Evolutionary conservation across 306 rosid species (phyloP), one percentile per base, ranked within the genome.

Genomic region (Medicago arabica): DNA sequence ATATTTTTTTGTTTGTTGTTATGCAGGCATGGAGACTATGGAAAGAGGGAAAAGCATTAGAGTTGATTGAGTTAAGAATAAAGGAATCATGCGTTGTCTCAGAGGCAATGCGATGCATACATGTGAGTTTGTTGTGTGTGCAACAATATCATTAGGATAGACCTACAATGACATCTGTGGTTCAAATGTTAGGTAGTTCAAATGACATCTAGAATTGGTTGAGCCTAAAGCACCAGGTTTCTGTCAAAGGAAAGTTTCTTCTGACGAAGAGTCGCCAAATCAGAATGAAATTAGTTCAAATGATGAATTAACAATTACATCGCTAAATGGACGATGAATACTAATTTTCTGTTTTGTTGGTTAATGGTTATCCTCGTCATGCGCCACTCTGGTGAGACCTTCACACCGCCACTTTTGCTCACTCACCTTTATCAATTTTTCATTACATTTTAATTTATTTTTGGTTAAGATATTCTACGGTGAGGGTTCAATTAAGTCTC

Each of bases 161-260:
- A 5, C 86, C 86, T 12, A 74, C 78, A 14, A 83, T 78, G 81
- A 4, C 87, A 3, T 68, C 81, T 0, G 81, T 90, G 4, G 80
- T 86, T 58, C 60, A 64, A 17, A 90, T 86, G 88, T 16, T 90
- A 40, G 76, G 81, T 11, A 77, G 89, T 54, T n/a, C n/a, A n/a
- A n/a, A n/a, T n/a, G n/a, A n/a, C n/a, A n/a, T n/a, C n/a, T n/a
- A n/a, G 78, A 83, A 31, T 63, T 88, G 78, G 76, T 53, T 10
- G 80, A 81, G 49, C 92, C 96, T 6, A 81, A 83, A 40, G 82
- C 84, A 38, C 92, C 83, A 46, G 87, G 89, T 25, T 89, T 84
- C 60, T 72, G 78, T 72, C 28, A 19, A 1, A 46, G 17, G 23
- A 51, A 21, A 18, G 11, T 40, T 1, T 25, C 28, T 28, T 31